phyloP scores from a whole-genome alignment of 306 rosid genomes.

The Sindora glabra region DNA sequence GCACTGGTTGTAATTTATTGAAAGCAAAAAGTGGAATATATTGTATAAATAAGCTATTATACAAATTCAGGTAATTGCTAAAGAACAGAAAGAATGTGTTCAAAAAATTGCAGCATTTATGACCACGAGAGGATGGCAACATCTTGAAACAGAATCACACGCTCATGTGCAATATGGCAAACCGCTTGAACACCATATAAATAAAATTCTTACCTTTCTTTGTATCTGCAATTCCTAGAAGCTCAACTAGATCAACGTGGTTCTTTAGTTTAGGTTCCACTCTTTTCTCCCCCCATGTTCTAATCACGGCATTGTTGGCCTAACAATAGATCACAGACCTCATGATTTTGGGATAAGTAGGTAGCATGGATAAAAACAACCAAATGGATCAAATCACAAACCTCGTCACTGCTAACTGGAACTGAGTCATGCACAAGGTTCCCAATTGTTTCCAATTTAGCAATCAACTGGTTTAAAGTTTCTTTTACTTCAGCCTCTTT shows the following conservation, averaged over 20 bases:
- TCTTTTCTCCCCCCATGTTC: constrained; percentile 87
- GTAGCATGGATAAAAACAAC: neutral
- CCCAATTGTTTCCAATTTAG: constrained; percentile 66
- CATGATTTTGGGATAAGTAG: neutral
- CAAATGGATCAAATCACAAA: constrained; percentile 6
- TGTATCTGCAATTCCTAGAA: constrained; percentile 63
- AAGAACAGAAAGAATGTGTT: no score
- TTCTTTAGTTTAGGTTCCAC: constrained; percentile 78
- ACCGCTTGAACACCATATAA: neutral
- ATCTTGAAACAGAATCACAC: no score
- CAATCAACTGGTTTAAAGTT: constrained; percentile 35
- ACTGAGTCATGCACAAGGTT: constrained; percentile 91
- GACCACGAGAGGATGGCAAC: no score
- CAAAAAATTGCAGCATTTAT: no score
- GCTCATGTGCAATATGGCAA: no score
- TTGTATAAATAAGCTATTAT: no score
- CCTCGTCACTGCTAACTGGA: constrained; percentile 78
- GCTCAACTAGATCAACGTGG: constrained; percentile 80
- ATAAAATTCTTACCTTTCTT: constrained; percentile 48
- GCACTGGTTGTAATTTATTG: no score
- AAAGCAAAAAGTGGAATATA: no score
- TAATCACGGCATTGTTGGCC: constrained; percentile 73
- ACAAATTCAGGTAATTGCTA: no score
- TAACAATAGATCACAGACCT: constrained; percentile 1
- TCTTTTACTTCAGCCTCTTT: constrained; percentile 78